Base-by-base conservation (phyloP, 176 grass and related monocot species). In the Zoysia japonica region DNA sequence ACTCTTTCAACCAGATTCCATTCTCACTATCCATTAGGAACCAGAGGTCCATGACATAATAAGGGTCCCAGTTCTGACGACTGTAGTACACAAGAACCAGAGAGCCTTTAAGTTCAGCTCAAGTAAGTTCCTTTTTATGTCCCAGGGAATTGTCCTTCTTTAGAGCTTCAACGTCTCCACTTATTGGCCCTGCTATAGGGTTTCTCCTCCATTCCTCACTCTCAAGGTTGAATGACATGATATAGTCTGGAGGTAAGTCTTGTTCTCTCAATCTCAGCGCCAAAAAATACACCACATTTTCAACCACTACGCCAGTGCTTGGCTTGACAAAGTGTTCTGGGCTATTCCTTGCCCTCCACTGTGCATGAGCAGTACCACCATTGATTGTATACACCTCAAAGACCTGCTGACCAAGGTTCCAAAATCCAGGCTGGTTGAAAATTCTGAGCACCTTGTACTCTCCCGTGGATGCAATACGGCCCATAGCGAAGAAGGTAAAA, bases 381-480 rank as follows among this genome's bases (percentile, higher is more conserved):
- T 35, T 75, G 53, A 75, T 12, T 5, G 72, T 75, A 15, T 57
- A 60, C 54, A 75, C 54, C 40, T 75, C 72, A 35, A 75, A 75
- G 17, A 61, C 6, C 72, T 75, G 72, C 10, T 75, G 5, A 20
- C 54, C 40, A 15, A 6, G 37, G 6, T 42, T 45, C 44, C 3
- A 6, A 45, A 45, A 74, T 5, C 40, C 72, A 75, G 7, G 2
- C 54, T 9, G n/a, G 54, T 45, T 75, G 54, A 61, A 75, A 53
- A 75, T 75, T 54, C 72, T 11, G 3, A 75, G 40, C 11, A 60
- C 72, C 54, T 75, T 75, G 72, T 45, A n/a, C 11, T 46, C 54
- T 46, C 72, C 40, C 0, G 54, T 75, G 40, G 54, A 6, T 1
- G 72, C 11, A 9, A 75, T 11, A 15, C 11, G 2, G 2, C 72